These are phyloP conservation scores for Fraxinus dipetala DNA, from an alignment of 305 asterid species.

Conservation along the genomic window DNA sequence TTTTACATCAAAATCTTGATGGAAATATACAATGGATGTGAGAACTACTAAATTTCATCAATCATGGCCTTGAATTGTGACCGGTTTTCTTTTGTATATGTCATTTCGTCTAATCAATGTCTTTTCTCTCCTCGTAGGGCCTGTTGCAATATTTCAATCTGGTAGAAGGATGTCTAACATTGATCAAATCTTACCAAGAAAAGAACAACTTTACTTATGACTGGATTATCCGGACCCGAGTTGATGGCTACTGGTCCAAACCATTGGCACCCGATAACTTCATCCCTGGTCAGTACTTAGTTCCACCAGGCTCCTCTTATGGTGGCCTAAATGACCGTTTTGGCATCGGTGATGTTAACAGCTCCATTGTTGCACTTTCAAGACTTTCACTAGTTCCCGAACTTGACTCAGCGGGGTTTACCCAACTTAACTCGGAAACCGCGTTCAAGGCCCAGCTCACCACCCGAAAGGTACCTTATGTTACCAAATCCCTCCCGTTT, in stretches of 20 bases:
- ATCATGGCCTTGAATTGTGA: background rate
- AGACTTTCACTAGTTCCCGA: constrained; percentile 68
- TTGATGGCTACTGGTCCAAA: constrained; percentile 80
- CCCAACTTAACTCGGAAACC: constrained; percentile 71
- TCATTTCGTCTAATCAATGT: constrained; percentile 12
- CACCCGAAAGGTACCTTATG: constrained; percentile 38
- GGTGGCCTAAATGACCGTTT: constrained; percentile 87
- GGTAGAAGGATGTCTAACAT: constrained; percentile 75
- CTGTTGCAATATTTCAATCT: constrained; percentile 78
- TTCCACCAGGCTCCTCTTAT: constrained; percentile 81
- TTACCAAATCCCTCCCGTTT: constrained; percentile 54
- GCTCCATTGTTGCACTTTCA: constrained; percentile 70
- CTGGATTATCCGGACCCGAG: constrained; percentile 85
- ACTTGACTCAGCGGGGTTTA: constrained; percentile 52
- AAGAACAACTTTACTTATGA: constrained; percentile 73
- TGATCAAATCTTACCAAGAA: constrained; percentile 58
- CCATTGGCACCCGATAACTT: constrained; percentile 51
- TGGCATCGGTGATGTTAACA: constrained; percentile 74
- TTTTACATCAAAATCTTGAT: background rate
- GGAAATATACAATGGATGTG: too few relatives aligned
- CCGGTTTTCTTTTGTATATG: background rate
- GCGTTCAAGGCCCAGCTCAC: constrained; percentile 81
- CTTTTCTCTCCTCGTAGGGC: constrained; percentile 43
- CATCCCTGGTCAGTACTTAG: constrained; percentile 59
- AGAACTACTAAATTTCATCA: background rate